Percentiles rank a stretch among this genome's conserved stretches.
phyloP scores from a whole-genome alignment of 176 grass and related monocot species.

The Eremochloa ophiuroides region DNA sequence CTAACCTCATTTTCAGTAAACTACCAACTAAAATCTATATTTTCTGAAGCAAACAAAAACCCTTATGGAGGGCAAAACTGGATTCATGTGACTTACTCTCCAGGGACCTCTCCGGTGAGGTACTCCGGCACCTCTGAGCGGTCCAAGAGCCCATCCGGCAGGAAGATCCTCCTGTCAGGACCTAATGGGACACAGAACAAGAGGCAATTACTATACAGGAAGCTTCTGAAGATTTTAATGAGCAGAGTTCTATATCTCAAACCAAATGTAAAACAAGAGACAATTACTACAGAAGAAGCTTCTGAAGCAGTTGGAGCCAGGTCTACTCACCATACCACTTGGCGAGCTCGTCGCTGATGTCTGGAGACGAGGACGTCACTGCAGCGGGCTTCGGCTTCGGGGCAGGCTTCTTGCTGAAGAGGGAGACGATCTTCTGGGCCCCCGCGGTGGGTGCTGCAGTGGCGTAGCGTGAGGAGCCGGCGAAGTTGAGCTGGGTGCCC shows the following conservation, averaged over 20 bases:
- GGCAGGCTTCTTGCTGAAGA: conserved; percentile 63
- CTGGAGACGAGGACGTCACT: conserved; percentile 6
- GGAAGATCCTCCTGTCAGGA: conserved; percentile 90
- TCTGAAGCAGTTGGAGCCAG: not conserved
- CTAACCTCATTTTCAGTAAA: not conserved
- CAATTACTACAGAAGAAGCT: not conserved
- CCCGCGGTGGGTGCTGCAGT: conserved; percentile 1
- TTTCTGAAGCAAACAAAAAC: not conserved
- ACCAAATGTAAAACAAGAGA: not conserved
- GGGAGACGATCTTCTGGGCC: conserved; percentile 63
- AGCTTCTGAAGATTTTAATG: not conserved
- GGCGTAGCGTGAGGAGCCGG: conserved; percentile 31
- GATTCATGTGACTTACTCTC: conserved; percentile 69
- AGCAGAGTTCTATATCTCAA: not conserved
- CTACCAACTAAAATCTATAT: not conserved
- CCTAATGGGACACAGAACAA: conserved; percentile 15
- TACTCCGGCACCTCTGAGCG: conserved; percentile 86
- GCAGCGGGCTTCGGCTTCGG: conserved; percentile 50
- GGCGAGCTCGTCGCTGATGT: conserved; percentile 76
- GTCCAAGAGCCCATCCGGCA: conserved; percentile 88
- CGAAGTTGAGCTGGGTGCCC: conserved; percentile 44
- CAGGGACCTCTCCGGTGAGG: conserved; percentile 87
- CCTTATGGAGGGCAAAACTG: not conserved
- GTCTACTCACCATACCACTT: conserved; percentile 86
- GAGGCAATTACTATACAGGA: not conserved